Evolutionary conservation across 768 basidiomycete genomes (phyloP).

Genomic region (Omphalotus guepiniiformis): DNA sequence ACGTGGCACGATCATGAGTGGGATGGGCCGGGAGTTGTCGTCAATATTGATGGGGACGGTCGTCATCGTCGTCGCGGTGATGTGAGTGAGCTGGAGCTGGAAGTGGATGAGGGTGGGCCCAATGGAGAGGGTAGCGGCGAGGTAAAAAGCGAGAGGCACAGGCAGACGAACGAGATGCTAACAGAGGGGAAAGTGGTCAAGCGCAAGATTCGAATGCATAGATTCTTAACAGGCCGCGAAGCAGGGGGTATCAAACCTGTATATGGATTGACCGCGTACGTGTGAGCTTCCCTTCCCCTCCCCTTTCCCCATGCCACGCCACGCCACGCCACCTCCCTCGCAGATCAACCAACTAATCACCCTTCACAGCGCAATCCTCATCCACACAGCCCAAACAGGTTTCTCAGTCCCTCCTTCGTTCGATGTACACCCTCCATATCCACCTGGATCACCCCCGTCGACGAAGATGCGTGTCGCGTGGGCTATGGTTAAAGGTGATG

Average conservation of each 20-base stretch:
- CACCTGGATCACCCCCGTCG: too few relatives aligned
- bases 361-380: slow-evolving; percentile 42
- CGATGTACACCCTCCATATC: slow-evolving; percentile 31
- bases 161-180: neutral
- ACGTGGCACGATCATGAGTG: slow-evolving; percentile 52
- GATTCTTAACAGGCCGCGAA: slow-evolving; percentile 84
- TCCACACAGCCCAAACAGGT: slow-evolving; percentile 40
- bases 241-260: slow-evolving; percentile 84
- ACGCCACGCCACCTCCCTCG: too few relatives aligned
- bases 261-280: slow-evolving; percentile 83
- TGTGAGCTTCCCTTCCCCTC: slow-evolving; percentile 13
- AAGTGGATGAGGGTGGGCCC: too few relatives aligned
- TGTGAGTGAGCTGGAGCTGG: too few relatives aligned
- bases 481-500: too few relatives aligned
- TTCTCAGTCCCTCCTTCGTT: slow-evolving; percentile 35
- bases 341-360: too few relatives aligned
- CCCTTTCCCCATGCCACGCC: neutral
- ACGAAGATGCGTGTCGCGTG: slow-evolving; percentile 5
- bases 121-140: too few relatives aligned
- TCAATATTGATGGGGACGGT: neutral
- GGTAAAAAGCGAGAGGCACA: too few relatives aligned
- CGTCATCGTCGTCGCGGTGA: too few relatives aligned
- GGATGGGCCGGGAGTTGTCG: slow-evolving; percentile 26
- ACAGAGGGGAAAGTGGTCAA: too few relatives aligned
- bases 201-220: slow-evolving; percentile 56